Evolutionary conservation across 345 rosid genomes (phyloP), one percentile per base, ranked within the genome.

Genomic region (Bruguiera parviflora): DNA sequence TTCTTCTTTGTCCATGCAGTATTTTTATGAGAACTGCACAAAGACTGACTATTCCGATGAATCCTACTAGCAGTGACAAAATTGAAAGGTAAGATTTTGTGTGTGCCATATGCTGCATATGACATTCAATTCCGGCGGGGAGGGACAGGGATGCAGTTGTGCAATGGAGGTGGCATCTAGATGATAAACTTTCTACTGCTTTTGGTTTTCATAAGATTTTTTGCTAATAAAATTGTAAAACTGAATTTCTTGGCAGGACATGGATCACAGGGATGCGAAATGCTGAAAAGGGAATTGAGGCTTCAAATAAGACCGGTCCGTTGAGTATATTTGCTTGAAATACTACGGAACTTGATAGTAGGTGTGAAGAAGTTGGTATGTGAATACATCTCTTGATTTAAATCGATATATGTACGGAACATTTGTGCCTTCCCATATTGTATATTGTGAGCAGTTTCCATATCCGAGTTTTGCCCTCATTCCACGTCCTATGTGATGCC

Each of bases 41-140:
- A 73, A 83, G 95, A 80, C 66, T 94, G 76, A 89, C 89, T 53
- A 87, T 94, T 70, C 73, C 79, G 82, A 84, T 83, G 92, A 80
- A 83, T 67, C 79, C 84, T 18, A 64, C 73, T 6, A 37, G 80
- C 33, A 71, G 79, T 35, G 85, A 77, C 72, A 82, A 53, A 18
- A 67, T 73, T 51, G 85, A 83, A 76, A 95, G 90, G 99, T 91
- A 82, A 76, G 86, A 43, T 43, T 43, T 13, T 43, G 49, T 43
- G 46, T 39, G 16, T 43, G 47, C 18, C 16, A 43, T 43, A 10
- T 43, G 47, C 16, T 43, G 47, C 16, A 43, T 43, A 0, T 43
- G 47, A 43, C 16, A 13, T 43, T 43, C 47, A 11, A 10, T 43
- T 11, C 16, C 7, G 16, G 16, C 0, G 1, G 47, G 47, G 35